phyloP scores from a whole-genome alignment of 345 rosid species.

The Sisymbrium irio region DNA sequence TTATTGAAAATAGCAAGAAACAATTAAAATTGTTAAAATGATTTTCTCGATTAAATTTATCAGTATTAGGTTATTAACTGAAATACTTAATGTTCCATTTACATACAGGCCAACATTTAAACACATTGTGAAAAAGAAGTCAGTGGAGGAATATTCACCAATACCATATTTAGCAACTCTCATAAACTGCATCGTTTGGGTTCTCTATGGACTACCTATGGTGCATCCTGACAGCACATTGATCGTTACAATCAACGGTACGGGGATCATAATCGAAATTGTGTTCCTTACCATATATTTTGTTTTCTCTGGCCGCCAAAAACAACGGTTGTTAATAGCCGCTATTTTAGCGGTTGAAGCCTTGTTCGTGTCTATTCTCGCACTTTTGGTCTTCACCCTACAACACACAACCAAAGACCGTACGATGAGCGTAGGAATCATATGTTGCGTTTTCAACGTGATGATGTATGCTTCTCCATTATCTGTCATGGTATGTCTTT shows the following conservation, averaged over 20 bases:
- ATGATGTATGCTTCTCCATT: conserved; percentile 91
- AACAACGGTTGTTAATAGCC: conserved; percentile 39
- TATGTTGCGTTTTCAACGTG: conserved; percentile 58
- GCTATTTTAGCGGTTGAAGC: conserved; percentile 37
- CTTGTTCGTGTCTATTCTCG: conserved; percentile 33
- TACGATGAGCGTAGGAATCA: conserved; percentile 54
- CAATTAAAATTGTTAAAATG: too few species aligned
- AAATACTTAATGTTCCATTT: not conserved
- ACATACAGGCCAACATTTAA: conserved; percentile 73
- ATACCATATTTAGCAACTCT: conserved; percentile 77
- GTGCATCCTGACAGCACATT: conserved; percentile 67
- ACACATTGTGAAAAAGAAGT: conserved; percentile 57
- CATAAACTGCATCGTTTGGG: conserved; percentile 81
- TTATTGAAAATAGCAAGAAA: not conserved
- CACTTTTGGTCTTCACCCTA: conserved; percentile 42
- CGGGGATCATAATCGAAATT: conserved; percentile 60
- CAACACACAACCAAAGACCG: conserved; percentile 46
- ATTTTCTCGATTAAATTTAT: too few species aligned
- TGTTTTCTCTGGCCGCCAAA: conserved; percentile 38
- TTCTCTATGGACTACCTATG: conserved; percentile 72
- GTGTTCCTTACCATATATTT: conserved; percentile 49
- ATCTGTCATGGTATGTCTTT: conserved; percentile 62
- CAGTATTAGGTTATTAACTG: too few species aligned
- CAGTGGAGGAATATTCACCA: conserved; percentile 78
- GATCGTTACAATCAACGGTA: conserved; percentile 70